A percentile compares a stretch with the other conserved stretches of the same genome.
Evolutionary conservation across 495 filamentous ascomycete genomes (phyloP).

Genomic region (Xylaria curta): DNA sequence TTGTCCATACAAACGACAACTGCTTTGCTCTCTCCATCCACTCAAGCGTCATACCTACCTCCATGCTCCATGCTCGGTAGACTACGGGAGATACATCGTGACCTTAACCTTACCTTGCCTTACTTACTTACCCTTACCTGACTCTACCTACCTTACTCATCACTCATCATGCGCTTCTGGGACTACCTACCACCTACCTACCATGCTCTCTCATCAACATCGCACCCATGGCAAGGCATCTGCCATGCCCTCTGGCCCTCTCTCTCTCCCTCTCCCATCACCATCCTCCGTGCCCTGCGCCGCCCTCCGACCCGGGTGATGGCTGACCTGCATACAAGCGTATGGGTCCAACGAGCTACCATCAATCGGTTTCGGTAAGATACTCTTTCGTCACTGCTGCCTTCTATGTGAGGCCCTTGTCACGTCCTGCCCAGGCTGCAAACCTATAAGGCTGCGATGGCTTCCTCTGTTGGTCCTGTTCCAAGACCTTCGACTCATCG

Average conservation of each 20-base stretch:
- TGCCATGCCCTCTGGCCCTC: conserved; percentile 22
- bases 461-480: conserved; percentile 37
- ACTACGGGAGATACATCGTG: conserved; percentile 12
- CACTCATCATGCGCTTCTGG: conserved; percentile 8
- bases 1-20: conserved; percentile 24
- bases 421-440: conserved; percentile 40
- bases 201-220: not conserved
- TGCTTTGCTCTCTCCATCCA: not conserved
- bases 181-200: no score
- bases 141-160: conserved; percentile 33
- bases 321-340: conserved; percentile 40
- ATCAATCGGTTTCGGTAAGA: conserved; percentile 29
- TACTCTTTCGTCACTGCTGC: conserved; percentile 38
- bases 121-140: not conserved
- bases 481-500: conserved; percentile 44
- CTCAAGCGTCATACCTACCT: not conserved
- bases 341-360: conserved; percentile 34
- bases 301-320: conserved; percentile 38
- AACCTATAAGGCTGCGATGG: conserved; percentile 49
- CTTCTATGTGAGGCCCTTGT: conserved; percentile 33
- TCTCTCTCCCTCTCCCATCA: not conserved
- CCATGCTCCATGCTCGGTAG: not conserved
- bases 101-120: not conserved
- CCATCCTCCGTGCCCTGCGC: conserved; percentile 34
- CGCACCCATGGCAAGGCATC: conserved; percentile 33